These are phyloP conservation scores for Arctostaphylos glauca DNA, from an alignment of 148 eudicot genomes.

Conservation along the genomic window DNA sequence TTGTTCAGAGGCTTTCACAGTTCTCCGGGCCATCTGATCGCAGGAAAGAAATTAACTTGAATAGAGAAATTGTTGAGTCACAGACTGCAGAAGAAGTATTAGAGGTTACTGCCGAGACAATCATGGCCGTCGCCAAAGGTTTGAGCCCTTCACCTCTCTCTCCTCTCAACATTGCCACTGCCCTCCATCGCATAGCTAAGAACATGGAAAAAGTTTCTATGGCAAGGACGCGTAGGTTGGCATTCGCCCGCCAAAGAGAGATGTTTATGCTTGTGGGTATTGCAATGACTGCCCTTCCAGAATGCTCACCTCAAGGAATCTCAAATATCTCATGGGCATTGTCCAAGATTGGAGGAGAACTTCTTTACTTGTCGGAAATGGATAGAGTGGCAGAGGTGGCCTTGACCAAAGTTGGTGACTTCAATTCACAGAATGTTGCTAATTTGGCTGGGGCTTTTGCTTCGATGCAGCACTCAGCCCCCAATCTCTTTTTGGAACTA, in stretches of 20 bases:
- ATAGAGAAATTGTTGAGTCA: conserved; percentile 63
- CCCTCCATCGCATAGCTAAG: conserved; percentile 93
- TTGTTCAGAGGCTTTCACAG: conserved; percentile 74
- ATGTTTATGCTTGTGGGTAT: conserved; percentile 95
- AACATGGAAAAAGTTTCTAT: conserved; percentile 97
- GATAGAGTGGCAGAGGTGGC: conserved; percentile 91
- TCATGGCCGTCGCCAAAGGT: conserved; percentile 81
- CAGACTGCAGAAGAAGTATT: conserved; percentile 84
- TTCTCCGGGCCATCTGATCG: conserved; percentile 81
- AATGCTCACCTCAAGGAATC: conserved; percentile 90
- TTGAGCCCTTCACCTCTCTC: conserved; percentile 91
- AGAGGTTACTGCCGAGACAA: conserved; percentile 62
- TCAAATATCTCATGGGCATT: conserved; percentile 96
- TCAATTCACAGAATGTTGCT: conserved; percentile 94
- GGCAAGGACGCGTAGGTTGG: conserved; percentile 69
- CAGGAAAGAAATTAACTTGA: conserved; percentile 72
- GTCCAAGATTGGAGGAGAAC: conserved; percentile 95
- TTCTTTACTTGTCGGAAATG: conserved; percentile 88
- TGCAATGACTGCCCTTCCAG: conserved; percentile 78
- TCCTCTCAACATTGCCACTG: conserved; percentile 87
- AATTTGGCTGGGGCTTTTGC: conserved; percentile 97
- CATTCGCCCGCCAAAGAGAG: conserved; percentile 86
- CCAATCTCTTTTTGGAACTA: conserved; percentile 63
- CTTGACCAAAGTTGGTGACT: conserved; percentile 58
- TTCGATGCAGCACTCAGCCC: conserved; percentile 90